Conservation (phyloP, 805 yeast species). For the Wickerhamomyces mucosus region DNA sequence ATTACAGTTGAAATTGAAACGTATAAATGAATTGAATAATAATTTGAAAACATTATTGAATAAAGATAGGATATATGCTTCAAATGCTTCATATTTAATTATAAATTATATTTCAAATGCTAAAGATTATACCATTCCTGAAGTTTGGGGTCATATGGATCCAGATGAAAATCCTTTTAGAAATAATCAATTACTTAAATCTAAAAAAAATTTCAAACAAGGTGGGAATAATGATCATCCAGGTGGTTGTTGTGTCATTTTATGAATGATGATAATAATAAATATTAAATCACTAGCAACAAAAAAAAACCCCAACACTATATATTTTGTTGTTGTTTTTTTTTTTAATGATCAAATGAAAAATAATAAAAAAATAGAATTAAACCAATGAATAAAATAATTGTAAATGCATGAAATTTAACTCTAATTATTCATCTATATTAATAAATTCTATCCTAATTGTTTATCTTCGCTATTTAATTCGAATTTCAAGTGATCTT, state of each 20-base stretch:
- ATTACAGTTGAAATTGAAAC: slow-evolving; percentile 45
- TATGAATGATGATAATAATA: slow-evolving; percentile 19
- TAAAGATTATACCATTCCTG: slow-evolving; percentile 30
- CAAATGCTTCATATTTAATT: slow-evolving; percentile 46
- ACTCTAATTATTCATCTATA: not conserved
- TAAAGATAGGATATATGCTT: slow-evolving; percentile 52
- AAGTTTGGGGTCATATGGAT: slow-evolving; percentile 29
- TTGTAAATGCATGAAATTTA: too few species aligned
- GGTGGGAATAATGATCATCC: not conserved
- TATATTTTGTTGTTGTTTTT: too few species aligned
- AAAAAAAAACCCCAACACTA: not conserved
- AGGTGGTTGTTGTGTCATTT: slow-evolving; percentile 26
- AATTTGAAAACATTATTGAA: slow-evolving; percentile 42
- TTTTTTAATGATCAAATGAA: too few species aligned
- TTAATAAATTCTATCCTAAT: slow-evolving; percentile 23
- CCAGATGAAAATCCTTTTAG: slow-evolving; percentile 31
- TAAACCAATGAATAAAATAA: too few species aligned
- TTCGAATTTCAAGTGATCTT: slow-evolving; percentile 36
- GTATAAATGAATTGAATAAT: slow-evolving; percentile 48
- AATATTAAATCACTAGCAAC: not conserved
- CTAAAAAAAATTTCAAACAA: not conserved
- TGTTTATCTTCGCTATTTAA: slow-evolving; percentile 40
- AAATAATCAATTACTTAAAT: slow-evolving; percentile 5
- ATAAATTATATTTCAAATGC: slow-evolving; percentile 26
- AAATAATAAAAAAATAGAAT: too few species aligned